These are phyloP conservation scores for Pleurotus cornucopiae DNA, from an alignment of 768 basidiomycete species.

Conservation along the genomic window DNA sequence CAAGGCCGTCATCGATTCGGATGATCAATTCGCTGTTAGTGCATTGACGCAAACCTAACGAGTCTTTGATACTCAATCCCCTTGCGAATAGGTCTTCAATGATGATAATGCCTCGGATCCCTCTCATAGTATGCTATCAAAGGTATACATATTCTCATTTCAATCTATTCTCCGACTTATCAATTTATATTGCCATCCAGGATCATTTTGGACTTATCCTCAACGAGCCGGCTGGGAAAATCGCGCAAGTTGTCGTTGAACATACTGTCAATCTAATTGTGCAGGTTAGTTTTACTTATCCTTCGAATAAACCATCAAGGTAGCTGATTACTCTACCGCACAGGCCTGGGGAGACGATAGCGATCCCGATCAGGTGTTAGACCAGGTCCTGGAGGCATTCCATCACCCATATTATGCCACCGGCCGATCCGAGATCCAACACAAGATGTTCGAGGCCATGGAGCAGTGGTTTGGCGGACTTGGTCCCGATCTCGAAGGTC, in stretches of 20 bases:
- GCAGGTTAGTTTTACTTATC: slow-evolving; percentile 22
- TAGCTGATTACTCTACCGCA: not conserved
- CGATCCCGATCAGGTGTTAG: slow-evolving; percentile 40
- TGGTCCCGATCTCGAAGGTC: slow-evolving; percentile 35
- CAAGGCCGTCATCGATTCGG: slow-evolving; percentile 63
- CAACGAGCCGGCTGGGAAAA: slow-evolving; percentile 73
- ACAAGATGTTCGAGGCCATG: slow-evolving; percentile 55
- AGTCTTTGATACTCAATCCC: not conserved
- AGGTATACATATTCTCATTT: slow-evolving; percentile 30
- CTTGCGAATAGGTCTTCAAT: slow-evolving; percentile 51
- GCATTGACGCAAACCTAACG: not conserved
- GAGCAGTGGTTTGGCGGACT: slow-evolving; percentile 49
- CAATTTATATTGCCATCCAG: slow-evolving; percentile 25
- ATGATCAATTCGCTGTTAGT: slow-evolving; percentile 61
- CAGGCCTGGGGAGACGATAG: slow-evolving; percentile 48
- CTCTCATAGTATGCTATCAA: slow-evolving; percentile 68
- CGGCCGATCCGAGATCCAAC: slow-evolving; percentile 49
- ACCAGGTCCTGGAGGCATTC: slow-evolving; percentile 57
- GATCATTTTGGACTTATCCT: slow-evolving; percentile 71
- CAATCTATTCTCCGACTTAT: not conserved
- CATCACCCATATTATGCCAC: slow-evolving; percentile 67
- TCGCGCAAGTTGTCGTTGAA: slow-evolving; percentile 64
- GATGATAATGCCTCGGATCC: slow-evolving; percentile 67
- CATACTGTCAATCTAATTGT: slow-evolving; percentile 59
- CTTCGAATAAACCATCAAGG: no score